Conservation (phyloP, 768 basidiomycete genomes). For the Tricholoma sp. region DNA sequence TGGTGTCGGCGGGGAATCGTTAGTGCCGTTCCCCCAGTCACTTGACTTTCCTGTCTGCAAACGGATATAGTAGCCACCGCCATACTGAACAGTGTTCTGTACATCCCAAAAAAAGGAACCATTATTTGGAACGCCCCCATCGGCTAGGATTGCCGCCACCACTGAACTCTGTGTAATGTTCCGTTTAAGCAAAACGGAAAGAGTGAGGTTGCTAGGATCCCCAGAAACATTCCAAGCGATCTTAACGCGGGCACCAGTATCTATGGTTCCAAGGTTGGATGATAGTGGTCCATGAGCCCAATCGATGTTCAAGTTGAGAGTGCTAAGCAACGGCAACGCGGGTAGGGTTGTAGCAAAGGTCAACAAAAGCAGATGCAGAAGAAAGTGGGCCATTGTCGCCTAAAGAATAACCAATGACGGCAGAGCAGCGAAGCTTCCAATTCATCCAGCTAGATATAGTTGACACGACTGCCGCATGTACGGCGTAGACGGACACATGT, state of each 20-base stretch:
- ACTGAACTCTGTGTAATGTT: neutral
- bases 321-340: neutral
- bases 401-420: neutral
- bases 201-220: neutral
- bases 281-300: neutral
- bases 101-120: neutral
- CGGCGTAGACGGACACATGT: no score
- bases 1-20: neutral
- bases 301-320: neutral
- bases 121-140: neutral
- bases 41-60: neutral
- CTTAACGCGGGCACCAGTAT: neutral
- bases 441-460: neutral
- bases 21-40: neutral
- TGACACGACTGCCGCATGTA: neutral
- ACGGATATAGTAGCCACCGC: neutral
- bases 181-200: neutral
- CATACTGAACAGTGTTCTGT: neutral
- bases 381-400: neutral
- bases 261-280: neutral
- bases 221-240: neutral
- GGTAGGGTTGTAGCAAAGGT: neutral
- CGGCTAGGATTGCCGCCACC: neutral
- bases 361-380: neutral
- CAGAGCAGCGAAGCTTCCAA: no score